Conservation (phyloP, 1,139 yeast species). For the Pichia sp. region DNA sequence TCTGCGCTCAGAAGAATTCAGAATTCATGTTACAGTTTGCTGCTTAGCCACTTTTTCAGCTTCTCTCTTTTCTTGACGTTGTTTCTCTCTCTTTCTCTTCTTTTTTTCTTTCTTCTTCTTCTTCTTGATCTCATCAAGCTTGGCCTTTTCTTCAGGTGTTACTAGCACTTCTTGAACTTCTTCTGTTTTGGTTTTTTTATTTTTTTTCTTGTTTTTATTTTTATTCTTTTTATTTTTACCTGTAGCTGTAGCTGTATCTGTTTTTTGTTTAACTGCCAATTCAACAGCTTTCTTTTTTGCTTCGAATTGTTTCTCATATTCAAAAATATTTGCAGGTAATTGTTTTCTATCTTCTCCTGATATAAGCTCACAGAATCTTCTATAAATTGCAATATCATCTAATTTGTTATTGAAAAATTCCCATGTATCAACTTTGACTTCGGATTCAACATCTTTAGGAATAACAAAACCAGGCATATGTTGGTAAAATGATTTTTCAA, state of each 20-base stretch:
- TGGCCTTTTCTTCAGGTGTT: not conserved
- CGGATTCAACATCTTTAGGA: not conserved
- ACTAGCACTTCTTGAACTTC: constrained; percentile 5
- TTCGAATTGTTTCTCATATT: constrained; percentile 1
- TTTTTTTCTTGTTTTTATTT: constrained; percentile 2
- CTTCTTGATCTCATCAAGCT: not conserved
- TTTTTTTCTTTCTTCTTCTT: constrained; percentile 1
- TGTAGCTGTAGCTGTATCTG: not conserved
- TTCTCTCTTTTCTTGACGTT: not conserved
- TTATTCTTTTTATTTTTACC: not conserved
- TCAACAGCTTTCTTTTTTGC: constrained; percentile 1
- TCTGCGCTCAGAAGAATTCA: too few species aligned
- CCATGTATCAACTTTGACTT: not conserved
- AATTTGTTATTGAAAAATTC: constrained; percentile 5
- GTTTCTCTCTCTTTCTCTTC: not conserved
- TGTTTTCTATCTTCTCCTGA: constrained; percentile 2
- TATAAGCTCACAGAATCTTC: constrained; percentile 3
- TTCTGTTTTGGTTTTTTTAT: not conserved
- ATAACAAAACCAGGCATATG: constrained; percentile 13
- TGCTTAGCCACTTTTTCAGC: not conserved
- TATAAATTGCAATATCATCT: constrained; percentile 3
- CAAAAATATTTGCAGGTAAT: constrained; percentile 9
- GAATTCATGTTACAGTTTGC: not conserved
- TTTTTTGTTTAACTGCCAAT: not conserved
- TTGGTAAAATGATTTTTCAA: constrained; percentile 19